A percentile compares a stretch with the other conserved stretches of the same genome.
Conservation (phyloP, 148 eudicot genomes). For the Persicaria tinctoria region DNA sequence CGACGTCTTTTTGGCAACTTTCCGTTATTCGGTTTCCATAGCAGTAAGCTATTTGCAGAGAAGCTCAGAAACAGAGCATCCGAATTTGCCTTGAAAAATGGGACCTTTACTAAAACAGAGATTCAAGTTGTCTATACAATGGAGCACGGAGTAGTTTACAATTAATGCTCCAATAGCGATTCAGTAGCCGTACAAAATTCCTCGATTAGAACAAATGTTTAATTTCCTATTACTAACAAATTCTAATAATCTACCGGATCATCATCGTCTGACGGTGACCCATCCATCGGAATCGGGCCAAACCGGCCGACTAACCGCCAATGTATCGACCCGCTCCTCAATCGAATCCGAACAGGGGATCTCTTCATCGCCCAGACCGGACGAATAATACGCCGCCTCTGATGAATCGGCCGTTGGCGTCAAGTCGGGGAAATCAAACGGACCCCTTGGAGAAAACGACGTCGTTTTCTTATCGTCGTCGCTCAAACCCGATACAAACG, state of each 20-base stretch:
- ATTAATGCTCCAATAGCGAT: no score
- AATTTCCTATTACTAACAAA: background rate
- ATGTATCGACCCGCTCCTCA: background rate
- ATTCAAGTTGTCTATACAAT: no score
- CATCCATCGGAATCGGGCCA: conserved; percentile 7
- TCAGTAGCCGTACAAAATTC: background rate
- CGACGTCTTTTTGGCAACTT: background rate
- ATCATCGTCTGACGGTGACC: conserved; percentile 1
- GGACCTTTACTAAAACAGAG: background rate
- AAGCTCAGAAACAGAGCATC: conserved; percentile 1
- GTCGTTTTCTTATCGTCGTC: conserved; percentile 8
- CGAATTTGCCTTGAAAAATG: background rate
- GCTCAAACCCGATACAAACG: conserved; percentile 34
- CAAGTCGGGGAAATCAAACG: conserved; percentile 66
- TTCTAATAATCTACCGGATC: no score
- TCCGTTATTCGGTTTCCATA: background rate
- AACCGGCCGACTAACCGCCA: conserved; percentile 5
- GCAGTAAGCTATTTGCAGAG: background rate
- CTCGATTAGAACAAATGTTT: background rate
- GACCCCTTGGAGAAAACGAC: conserved; percentile 49
- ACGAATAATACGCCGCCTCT: background rate
- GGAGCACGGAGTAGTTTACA: no score
- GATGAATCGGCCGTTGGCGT: background rate
- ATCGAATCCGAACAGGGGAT: conserved; percentile 18
- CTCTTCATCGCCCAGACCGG: conserved; percentile 12